These are phyloP conservation scores for Aspergillus tubingensis DNA, from an alignment of 2,329 filamentous ascomycete species.

Conservation along the genomic window DNA sequence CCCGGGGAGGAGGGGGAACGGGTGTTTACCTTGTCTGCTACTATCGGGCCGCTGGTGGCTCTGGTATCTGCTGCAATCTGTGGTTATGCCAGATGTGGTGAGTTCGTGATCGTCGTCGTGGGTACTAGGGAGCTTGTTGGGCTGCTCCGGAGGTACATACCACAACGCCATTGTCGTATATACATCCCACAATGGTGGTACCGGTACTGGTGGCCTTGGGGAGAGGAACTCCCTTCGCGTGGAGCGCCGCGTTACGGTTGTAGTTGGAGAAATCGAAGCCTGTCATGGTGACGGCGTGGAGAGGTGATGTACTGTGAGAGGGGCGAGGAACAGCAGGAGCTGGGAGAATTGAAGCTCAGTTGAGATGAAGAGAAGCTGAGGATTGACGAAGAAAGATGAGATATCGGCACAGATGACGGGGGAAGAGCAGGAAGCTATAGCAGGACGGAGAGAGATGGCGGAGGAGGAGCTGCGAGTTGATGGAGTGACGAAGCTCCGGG, in stretches of 20 bases:
- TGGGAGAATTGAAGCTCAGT: not conserved
- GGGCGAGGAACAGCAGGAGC: slow-evolving; percentile 11
- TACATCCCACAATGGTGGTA: slow-evolving; percentile 97
- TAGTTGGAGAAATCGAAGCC: slow-evolving; percentile 99
- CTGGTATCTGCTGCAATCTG: slow-evolving; percentile 97
- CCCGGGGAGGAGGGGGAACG: not conserved
- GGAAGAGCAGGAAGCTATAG: not conserved
- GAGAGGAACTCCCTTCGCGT: slow-evolving; percentile 88
- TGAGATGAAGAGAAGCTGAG: not conserved
- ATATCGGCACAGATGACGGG: not conserved
- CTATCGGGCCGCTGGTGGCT: slow-evolving; percentile 95
- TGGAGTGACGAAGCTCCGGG: slow-evolving; percentile 48
- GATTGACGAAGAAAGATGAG: slow-evolving; percentile 2
- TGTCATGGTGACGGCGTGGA: slow-evolving; percentile 66
- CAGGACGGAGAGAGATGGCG: slow-evolving; percentile 28
- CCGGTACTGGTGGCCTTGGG: slow-evolving; percentile 98
- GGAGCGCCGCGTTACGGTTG: slow-evolving; percentile 96
- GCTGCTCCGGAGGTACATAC: slow-evolving; percentile 52
- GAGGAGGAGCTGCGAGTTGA: slow-evolving; percentile 33
- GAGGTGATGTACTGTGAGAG: slow-evolving; percentile 22
- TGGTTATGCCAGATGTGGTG: slow-evolving; percentile 9
- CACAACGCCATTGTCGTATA: slow-evolving; percentile 95
- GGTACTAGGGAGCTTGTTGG: not conserved
- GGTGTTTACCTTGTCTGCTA: slow-evolving; percentile 81
- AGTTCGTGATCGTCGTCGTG: not conserved